Conservation (phyloP, 805 yeast genomes). For the Zygoascus biomembranicola region DNA sequence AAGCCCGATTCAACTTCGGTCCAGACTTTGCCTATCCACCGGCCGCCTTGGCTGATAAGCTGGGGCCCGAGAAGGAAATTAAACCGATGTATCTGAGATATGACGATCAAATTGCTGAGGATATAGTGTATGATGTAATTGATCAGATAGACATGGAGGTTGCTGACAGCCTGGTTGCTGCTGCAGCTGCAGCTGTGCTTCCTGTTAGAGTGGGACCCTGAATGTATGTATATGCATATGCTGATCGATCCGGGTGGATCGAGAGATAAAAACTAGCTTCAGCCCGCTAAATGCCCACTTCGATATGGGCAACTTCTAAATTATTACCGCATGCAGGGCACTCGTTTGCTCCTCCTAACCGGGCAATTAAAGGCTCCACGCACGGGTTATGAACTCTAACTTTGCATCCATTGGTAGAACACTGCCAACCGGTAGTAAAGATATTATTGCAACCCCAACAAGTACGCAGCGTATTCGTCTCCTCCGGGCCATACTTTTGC, state of each 20-base stretch:
- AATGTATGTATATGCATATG: background rate
- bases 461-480: conserved; percentile 25
- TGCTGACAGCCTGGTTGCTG: conserved; percentile 1
- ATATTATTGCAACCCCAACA: conserved; percentile 48
- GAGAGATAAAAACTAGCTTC: background rate
- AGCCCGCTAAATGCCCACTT: conserved; percentile 1
- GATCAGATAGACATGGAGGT: conserved; percentile 64
- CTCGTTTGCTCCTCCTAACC: background rate
- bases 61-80: conserved; percentile 21
- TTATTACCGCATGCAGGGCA: conserved; percentile 10
- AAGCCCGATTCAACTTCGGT: conserved; percentile 61
- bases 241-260: no score
- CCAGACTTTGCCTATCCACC: conserved; percentile 49
- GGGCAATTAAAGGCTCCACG: conserved; percentile 12
- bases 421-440: conserved; percentile 44
- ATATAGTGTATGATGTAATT: conserved; percentile 69
- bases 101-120: conserved; percentile 67
- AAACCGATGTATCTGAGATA: conserved; percentile 53
- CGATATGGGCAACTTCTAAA: background rate
- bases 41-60: conserved; percentile 8
- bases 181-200: background rate
- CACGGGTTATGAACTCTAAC: conserved; percentile 44
- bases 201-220: no score
- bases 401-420: conserved; percentile 30
- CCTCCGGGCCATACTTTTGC: conserved; percentile 32